Evolutionary conservation across 768 basidiomycete species (phyloP).

Genomic region (Dacryopinax spathularia): DNA sequence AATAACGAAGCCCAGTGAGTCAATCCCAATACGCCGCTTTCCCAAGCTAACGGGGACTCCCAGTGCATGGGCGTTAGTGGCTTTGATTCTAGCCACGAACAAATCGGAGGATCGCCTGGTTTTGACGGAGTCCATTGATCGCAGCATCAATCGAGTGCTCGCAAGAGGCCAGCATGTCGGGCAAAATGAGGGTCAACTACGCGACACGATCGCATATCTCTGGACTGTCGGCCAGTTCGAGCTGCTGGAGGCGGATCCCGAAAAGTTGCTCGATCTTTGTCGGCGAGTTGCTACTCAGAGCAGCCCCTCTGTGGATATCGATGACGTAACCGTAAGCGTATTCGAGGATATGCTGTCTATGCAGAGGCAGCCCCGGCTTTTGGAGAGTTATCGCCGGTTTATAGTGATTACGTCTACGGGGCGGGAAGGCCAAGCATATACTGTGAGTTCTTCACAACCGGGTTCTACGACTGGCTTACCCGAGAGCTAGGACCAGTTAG

Average conservation of each 20-base stretch:
- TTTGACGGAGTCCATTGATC: constrained; percentile 32
- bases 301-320: constrained; percentile 28
- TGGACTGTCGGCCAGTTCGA: constrained; percentile 32
- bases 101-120: constrained; percentile 15
- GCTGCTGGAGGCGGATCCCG: constrained; percentile 23
- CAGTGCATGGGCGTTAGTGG: not conserved
- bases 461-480: not conserved
- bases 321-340: constrained; percentile 28
- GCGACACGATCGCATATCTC: constrained; percentile 6
- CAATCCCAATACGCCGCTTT: not conserved
- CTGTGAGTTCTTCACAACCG: not conserved
- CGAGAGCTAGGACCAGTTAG: not conserved
- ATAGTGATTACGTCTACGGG: constrained; percentile 33
- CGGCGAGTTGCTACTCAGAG: constrained; percentile 24
- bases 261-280: constrained; percentile 33
- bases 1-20: not conserved
- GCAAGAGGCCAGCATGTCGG: constrained; percentile 41
- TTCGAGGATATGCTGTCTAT: constrained; percentile 32
- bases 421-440: not conserved
- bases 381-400: constrained; percentile 50
- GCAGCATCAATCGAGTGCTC: constrained; percentile 40
- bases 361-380: constrained; percentile 40
- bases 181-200: constrained; percentile 18
- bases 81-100: not conserved
- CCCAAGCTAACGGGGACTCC: not conserved